phyloP scores from a whole-genome alignment of 306 rosid genomes.

The Albizia julibrissin region DNA sequence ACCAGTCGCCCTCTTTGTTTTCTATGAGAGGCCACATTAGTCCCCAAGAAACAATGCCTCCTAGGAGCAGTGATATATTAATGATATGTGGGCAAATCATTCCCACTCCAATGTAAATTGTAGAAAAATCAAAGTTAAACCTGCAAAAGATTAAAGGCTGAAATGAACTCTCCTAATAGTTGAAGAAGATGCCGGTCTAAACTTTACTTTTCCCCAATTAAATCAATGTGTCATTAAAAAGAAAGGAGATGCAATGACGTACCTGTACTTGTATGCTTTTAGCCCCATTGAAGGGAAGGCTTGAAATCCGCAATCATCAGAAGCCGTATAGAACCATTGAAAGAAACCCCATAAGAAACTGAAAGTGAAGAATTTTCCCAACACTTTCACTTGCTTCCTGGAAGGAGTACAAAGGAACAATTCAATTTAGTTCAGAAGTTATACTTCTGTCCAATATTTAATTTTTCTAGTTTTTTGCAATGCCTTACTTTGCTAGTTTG shows the following conservation, averaged over 20 bases:
- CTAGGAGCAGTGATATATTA: conserved; percentile 51
- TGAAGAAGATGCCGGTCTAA: background rate
- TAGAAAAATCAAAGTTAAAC: conserved; percentile 56
- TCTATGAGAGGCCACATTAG: conserved; percentile 56
- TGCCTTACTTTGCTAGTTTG: conserved; percentile 54
- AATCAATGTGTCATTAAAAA: background rate
- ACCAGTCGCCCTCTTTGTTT: conserved; percentile 50
- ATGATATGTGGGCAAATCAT: conserved; percentile 62
- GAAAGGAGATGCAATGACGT: conserved; percentile 14
- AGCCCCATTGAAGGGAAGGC: conserved; percentile 55
- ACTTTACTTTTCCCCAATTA: conserved; percentile 14
- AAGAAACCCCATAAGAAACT: conserved; percentile 59
- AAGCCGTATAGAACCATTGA: conserved; percentile 57
- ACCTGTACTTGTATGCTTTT: conserved; percentile 47
- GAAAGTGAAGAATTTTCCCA: conserved; percentile 54
- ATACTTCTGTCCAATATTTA: background rate
- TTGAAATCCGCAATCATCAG: conserved; percentile 52
- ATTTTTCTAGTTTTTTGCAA: background rate
- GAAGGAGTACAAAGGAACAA: conserved; percentile 23
- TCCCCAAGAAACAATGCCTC: conserved; percentile 64
- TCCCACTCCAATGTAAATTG: conserved; percentile 57
- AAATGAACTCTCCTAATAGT: background rate
- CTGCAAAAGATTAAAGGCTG: conserved; percentile 30
- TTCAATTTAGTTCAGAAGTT: background rate
- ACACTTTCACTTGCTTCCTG: conserved; percentile 55